These are phyloP conservation scores for Aegilops sharonensis DNA, from an alignment of 176 grass and related monocot genomes.

Conservation along the genomic window DNA sequence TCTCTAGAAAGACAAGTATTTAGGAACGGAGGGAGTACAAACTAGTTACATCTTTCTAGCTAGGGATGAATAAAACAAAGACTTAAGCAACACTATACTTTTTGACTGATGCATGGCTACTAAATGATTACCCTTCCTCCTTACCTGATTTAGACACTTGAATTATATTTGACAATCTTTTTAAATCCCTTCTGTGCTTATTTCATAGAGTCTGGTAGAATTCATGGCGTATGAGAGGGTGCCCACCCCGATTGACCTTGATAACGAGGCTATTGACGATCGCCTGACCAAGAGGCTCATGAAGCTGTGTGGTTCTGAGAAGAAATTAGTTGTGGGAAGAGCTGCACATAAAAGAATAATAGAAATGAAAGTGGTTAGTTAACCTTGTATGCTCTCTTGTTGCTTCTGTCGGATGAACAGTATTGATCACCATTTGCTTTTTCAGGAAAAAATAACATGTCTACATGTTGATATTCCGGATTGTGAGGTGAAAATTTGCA, in stretches of 20 bases:
- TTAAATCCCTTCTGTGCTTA: neutral
- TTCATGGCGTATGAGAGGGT: neutral
- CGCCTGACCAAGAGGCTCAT: neutral
- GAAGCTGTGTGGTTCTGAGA: neutral
- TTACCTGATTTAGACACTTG: neutral
- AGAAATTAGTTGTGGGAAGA: neutral
- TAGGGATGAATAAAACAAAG: neutral
- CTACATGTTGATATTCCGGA: neutral
- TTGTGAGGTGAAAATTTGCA: neutral
- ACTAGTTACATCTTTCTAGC: no score
- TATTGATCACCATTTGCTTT: neutral
- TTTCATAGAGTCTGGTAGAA: neutral
- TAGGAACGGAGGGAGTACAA: no score
- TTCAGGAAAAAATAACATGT: neutral
- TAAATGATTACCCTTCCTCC: neutral
- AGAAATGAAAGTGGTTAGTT: neutral
- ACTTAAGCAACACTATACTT: neutral
- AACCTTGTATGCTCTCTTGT: neutral
- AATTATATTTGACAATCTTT: neutral
- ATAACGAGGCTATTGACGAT: neutral
- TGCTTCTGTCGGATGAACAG: neutral
- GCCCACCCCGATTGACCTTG: neutral
- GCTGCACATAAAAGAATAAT: neutral
- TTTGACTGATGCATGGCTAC: neutral
- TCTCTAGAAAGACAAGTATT: no score